Evolutionary conservation across 208 protist species (phyloP).

Genomic region (Wallacemonas collosoma): DNA sequence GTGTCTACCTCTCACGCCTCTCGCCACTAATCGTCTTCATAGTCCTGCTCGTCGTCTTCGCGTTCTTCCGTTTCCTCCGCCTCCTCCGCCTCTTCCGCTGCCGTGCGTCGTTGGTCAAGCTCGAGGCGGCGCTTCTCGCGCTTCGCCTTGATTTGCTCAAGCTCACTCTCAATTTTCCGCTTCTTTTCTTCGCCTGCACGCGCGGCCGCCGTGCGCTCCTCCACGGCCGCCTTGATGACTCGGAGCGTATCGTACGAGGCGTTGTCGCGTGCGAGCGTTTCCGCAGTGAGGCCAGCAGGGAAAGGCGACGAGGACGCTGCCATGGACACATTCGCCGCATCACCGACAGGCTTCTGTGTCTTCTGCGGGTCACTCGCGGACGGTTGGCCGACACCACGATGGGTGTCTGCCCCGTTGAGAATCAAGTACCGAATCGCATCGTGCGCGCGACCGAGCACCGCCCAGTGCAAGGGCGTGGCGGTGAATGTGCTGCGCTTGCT

Average conservation of each 20-base stretch:
- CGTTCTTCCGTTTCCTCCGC: conserved; percentile 25
- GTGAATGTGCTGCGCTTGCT: conserved; percentile 51
- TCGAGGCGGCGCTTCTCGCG: conserved; percentile 30
- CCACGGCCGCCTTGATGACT: conserved; percentile 24
- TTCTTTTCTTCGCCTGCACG: conserved; percentile 15
- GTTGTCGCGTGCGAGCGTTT: conserved; percentile 50
- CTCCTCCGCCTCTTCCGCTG: conserved; percentile 35
- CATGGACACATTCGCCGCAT: too few species aligned
- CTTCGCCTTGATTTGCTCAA: conserved; percentile 43
- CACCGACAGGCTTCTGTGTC: conserved; percentile 15
- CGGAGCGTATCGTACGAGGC: conserved; percentile 42
- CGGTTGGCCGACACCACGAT: conserved; percentile 23
- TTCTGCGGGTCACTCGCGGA: conserved; percentile 3
- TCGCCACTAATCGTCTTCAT: conserved; percentile 9
- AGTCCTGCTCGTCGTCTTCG: conserved; percentile 19
- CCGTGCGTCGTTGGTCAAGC: conserved; percentile 35
- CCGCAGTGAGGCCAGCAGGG: conserved; percentile 33
- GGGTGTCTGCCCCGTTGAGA: conserved; percentile 44
- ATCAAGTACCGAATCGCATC: conserved; percentile 59
- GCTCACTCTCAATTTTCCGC: conserved; percentile 33
- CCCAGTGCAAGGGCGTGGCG: conserved; percentile 80
- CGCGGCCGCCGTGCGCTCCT: background rate
- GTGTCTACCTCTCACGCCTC: background rate
- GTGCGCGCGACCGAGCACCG: conserved; percentile 65
- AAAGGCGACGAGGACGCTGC: background rate